Evolutionary conservation across 768 basidiomycete genomes (phyloP).

Genomic region (Kwoniella pini): DNA sequence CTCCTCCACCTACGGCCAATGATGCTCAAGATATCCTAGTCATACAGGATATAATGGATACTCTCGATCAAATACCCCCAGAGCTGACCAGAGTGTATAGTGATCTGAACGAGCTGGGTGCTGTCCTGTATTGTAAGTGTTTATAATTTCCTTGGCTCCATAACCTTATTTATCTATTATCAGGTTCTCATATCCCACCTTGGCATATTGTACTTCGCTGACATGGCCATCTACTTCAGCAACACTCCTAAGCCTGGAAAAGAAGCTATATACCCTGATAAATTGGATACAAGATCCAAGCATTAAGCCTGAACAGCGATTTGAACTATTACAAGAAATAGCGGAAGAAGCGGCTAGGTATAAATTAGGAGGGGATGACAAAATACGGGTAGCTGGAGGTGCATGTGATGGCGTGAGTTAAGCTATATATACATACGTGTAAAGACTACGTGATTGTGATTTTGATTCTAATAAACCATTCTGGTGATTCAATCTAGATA

Average conservation of each 20-base stretch:
- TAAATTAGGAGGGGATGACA: constrained; percentile 95
- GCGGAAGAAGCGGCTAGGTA: constrained; percentile 89
- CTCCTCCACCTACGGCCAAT: constrained; percentile 21
- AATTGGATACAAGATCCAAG: constrained; percentile 65
- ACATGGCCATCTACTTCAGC: constrained; percentile 55
- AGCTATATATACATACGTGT: constrained; percentile 13
- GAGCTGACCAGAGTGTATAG: constrained; percentile 93
- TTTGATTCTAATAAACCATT: background rate
- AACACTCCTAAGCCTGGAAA: constrained; percentile 77
- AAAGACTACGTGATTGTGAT: no score
- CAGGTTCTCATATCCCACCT: no score
- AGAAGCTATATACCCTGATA: constrained; percentile 74
- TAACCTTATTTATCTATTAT: no score
- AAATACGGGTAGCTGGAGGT: constrained; percentile 89
- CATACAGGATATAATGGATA: constrained; percentile 60
- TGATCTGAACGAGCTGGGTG: constrained; percentile 97
- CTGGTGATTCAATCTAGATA: constrained; percentile 32
- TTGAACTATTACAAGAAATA: constrained; percentile 85
- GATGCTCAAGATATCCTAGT: constrained; percentile 48
- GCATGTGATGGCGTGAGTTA: constrained; percentile 82
- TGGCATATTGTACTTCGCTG: background rate
- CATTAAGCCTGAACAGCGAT: constrained; percentile 61
- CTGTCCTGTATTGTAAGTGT: constrained; percentile 67
- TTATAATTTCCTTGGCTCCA: no score
- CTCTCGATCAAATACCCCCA: constrained; percentile 87